These are phyloP conservation scores for Zygosaccharomyces pseudobailii DNA, from an alignment of 1,139 yeast genomes.

Conservation along the genomic window DNA sequence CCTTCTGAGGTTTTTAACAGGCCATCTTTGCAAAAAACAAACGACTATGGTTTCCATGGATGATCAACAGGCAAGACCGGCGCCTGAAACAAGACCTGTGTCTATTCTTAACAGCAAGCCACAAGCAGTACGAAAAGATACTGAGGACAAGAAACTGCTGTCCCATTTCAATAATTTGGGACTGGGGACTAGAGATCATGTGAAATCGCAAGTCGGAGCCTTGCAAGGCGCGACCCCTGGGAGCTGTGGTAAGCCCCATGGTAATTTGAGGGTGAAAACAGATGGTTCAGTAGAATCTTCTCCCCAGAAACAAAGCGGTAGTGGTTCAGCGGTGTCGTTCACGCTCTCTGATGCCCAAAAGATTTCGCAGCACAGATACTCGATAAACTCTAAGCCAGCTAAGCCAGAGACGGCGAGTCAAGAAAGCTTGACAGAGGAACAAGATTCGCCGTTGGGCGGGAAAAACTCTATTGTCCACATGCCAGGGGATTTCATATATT, in stretches of 20 bases:
- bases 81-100: slow-evolving; percentile 12
- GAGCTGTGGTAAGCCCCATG: slow-evolving; percentile 1
- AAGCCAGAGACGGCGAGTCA: slow-evolving; percentile 7
- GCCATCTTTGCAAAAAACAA: background rate
- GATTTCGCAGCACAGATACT: slow-evolving; percentile 42
- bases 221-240: background rate
- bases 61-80: background rate
- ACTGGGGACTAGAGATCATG: background rate
- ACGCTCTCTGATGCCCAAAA: slow-evolving; percentile 26
- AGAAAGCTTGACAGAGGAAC: slow-evolving; percentile 4
- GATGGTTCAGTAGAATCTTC: slow-evolving; percentile 6
- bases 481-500: slow-evolving; percentile 35
- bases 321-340: slow-evolving; percentile 26
- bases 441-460: slow-evolving; percentile 19
- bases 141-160: slow-evolving; percentile 1
- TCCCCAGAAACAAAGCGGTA: slow-evolving; percentile 8
- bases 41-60: background rate
- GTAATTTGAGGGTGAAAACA: slow-evolving; percentile 6
- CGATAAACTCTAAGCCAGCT: slow-evolving; percentile 39
- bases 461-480: slow-evolving; percentile 32
- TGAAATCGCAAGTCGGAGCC: background rate
- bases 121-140: slow-evolving; percentile 7
- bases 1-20: background rate
- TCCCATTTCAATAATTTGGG: background rate
- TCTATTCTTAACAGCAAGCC: slow-evolving; percentile 16